Evolutionary conservation across 805 yeast genomes (phyloP), one percentile per base, ranked within the genome.

Genomic region (Schwanniomyces pseudopolymorphus): DNA sequence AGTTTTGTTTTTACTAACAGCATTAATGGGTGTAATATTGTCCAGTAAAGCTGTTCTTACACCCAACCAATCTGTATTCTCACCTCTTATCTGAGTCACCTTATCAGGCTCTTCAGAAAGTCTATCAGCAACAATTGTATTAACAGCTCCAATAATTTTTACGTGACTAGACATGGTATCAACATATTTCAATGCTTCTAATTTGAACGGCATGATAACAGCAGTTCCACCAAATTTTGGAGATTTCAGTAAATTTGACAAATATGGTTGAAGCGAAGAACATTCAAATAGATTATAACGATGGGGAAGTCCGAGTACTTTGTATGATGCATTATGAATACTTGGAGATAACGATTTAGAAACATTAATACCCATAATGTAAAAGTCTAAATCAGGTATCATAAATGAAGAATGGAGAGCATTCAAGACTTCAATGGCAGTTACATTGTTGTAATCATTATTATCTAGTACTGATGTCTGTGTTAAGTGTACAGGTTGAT

Each of bases 51-150:
- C 40, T 10, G 41, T 22, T 16, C 49, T 40, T 14, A 55, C 43
- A 20, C 52, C 57, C 17, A 52, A 39, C 57, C 59, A 55, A 43
- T 53, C 57, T 22, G 56, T 53, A 44, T 55, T 55, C 27, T 53
- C 54, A 6, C 57, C 59, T n/a, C 48, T 33, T 7, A 45, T 45
- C 10, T 43, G 19, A 9, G 44, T 19, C 5, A 54, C 35, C 24
- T 50, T 42, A 35, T 49, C 33, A 22, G 55, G 56, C 22, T 50
- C 43, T 7, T 42, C 39, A 10, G 22, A 19, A 17, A 40, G 25
- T 26, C 56, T 42, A 14, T 48, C 47, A 4, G 56, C 48, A 16
- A 53, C 21, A 2, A 55, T 43, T 11, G 50, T 42, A 38, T 50
- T 51, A 22, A 53, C 35, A 5, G 52, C 52, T 5, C 58, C 58